Conservation (phyloP, 208 protist species). For the Leishmania tropica region DNA sequence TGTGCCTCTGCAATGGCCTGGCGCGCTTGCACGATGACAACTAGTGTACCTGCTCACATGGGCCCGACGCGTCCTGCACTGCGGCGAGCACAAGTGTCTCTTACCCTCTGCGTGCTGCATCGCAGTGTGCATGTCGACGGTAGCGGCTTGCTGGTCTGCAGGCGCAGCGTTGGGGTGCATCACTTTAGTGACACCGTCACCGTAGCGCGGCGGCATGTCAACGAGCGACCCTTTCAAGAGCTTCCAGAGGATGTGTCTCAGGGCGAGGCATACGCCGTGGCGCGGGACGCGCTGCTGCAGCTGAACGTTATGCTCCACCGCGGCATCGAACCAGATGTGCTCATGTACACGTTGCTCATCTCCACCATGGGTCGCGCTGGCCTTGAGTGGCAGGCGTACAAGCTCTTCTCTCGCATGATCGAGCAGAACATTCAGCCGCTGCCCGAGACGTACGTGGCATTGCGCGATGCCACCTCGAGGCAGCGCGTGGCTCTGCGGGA, state of each 20-base stretch:
- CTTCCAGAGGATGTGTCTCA: slow-evolving; percentile 50
- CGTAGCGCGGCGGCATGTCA: slow-evolving; percentile 34
- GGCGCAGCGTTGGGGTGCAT: not conserved
- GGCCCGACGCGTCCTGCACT: not conserved
- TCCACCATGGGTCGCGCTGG: slow-evolving; percentile 84
- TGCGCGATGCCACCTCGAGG: slow-evolving; percentile 76
- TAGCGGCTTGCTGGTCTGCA: slow-evolving; percentile 4
- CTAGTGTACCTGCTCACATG: not conserved
- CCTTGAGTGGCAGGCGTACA: slow-evolving; percentile 94
- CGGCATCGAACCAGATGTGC: slow-evolving; percentile 88
- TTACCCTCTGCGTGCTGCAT: not conserved
- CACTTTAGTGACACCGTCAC: not conserved
- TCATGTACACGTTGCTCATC: slow-evolving; percentile 94
- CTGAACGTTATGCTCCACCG: slow-evolving; percentile 94
- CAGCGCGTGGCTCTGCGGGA: slow-evolving; percentile 60
- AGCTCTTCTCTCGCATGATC: slow-evolving; percentile 93
- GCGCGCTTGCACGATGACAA: not conserved
- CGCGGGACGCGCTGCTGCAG: slow-evolving; percentile 87
- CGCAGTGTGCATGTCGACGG: not conserved
- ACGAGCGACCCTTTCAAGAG: slow-evolving; percentile 72
- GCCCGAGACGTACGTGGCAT: slow-evolving; percentile 91
- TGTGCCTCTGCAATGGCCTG: not conserved
- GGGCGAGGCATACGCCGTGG: slow-evolving; percentile 68
- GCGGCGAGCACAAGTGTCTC: not conserved
- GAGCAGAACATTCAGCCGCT: slow-evolving; percentile 82